Evolutionary conservation across 2,329 filamentous ascomycete species (phyloP), one percentile per base, ranked within the genome.

Genomic region (Nannizziopsis barbatae): DNA sequence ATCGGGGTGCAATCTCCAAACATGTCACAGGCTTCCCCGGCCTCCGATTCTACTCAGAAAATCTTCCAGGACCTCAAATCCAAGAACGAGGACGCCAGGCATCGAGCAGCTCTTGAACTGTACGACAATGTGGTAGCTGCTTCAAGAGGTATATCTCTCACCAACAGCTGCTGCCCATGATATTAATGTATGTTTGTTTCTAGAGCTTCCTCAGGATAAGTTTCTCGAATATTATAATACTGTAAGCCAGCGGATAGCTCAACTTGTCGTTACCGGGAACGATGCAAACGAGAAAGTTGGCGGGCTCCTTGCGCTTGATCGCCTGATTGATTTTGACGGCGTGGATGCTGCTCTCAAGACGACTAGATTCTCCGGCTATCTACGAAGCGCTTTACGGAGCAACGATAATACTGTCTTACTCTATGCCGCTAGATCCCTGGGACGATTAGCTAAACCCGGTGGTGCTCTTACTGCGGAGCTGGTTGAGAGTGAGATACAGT

Each of bases 401-500:
- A 94, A 89, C 63, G 92, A 98, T 60, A 86, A 86, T 55, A 81
- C 81, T 47, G 87, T 92, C 17, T 90, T 98, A 83, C 80, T 93
- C 49, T 81, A 86, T 10, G 92, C 93, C 3, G 89, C 92, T 37
- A 80, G 84, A 56, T 89, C 90, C 3, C 75, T 98, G 22, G 92
- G 92, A 40, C 86, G 89, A 62, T 76, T 98, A 51, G 94, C 90
- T 53, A 83, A 86, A 56, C 92, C 92, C 0, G 92, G 92, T 53
- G 92, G 92, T 52, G 89, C 92, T 30, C 75, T 96, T 54, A 95
- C 94, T 39, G 93, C 90, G 6, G 90, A 96, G 66, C 74, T 98
- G 47, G 92, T 98, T 50, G 92, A 98, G 62, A 90, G 88, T 47
- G 90, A 98, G 67, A 89, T 96, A 53, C 93, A 95, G 65, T 92